Conservation (phyloP, 2,329 filamentous ascomycete species). For the Colletotrichum gloeosporioides region DNA sequence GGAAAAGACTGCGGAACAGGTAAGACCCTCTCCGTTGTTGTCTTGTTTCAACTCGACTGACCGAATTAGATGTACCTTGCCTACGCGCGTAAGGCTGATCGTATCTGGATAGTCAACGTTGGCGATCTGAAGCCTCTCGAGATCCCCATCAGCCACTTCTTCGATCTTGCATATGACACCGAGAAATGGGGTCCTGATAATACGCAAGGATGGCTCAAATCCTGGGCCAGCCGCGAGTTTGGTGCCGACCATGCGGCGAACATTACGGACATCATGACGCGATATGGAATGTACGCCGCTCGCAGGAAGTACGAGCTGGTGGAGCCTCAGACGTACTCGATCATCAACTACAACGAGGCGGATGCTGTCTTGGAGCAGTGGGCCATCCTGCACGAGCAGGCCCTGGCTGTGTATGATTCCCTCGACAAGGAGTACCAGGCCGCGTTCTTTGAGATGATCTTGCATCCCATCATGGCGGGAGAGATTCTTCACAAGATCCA, state of each 20-base stretch:
- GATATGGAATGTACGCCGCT: constrained; percentile 39
- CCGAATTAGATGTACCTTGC: constrained; percentile 60
- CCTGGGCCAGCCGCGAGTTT: constrained; percentile 65
- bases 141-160: constrained; percentile 70
- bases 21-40: not conserved
- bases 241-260: constrained; percentile 48
- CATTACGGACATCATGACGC: constrained; percentile 57
- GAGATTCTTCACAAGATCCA: constrained; percentile 56
- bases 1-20: constrained; percentile 61
- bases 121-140: constrained; percentile 70
- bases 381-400: constrained; percentile 54
- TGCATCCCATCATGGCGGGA: constrained; percentile 61
- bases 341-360: constrained; percentile 65
- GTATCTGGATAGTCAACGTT: constrained; percentile 72
- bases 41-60: not conserved
- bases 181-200: constrained; percentile 60
- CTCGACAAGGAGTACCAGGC: constrained; percentile 55
- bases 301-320: constrained; percentile 41
- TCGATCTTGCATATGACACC: constrained; percentile 72
- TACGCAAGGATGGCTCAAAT: constrained; percentile 59
- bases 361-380: constrained; percentile 57
- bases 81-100: constrained; percentile 60
- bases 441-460: constrained; percentile 64
- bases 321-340: constrained; percentile 47
- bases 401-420: constrained; percentile 60